phyloP scores from a whole-genome alignment of 116 monocot species.

The Cymodocea nodosa region DNA sequence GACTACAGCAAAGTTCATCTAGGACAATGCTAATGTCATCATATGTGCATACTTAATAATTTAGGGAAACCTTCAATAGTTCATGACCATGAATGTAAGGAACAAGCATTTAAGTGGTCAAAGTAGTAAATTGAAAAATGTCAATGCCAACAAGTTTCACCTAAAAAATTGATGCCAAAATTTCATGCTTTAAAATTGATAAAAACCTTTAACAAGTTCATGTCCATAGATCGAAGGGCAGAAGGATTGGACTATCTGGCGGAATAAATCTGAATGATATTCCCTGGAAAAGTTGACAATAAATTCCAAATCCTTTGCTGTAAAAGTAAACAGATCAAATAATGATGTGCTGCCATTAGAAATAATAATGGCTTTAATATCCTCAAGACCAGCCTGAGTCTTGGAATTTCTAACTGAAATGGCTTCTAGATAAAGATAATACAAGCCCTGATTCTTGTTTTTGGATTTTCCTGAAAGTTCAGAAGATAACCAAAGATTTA shows the following conservation, averaged over 20 bases:
- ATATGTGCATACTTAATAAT: no score
- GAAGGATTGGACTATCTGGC: slow-evolving; percentile 83
- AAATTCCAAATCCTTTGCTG: slow-evolving; percentile 80
- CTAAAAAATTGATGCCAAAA: no score
- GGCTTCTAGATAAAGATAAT: slow-evolving; percentile 90
- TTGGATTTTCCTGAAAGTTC: slow-evolving; percentile 75
- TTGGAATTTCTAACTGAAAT: slow-evolving; percentile 88
- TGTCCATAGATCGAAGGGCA: slow-evolving; percentile 99
- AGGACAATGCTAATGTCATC: no score
- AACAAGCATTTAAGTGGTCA: no score
- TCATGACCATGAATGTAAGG: no score
- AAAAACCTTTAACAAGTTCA: slow-evolving; percentile 93
- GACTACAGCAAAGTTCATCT: no score
- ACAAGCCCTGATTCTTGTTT: slow-evolving; percentile 79
- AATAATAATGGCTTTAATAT: slow-evolving; percentile 19
- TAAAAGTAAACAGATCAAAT: slow-evolving; percentile 60
- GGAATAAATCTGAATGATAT: slow-evolving; percentile 78
- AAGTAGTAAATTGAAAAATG: no score
- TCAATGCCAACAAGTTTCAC: no score
- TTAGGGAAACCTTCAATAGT: no score
- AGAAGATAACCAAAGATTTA: not conserved
- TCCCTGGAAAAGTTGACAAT: slow-evolving; percentile 81
- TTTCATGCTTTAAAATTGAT: not conserved
- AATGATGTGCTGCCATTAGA: slow-evolving; percentile 18
- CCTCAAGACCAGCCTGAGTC: slow-evolving; percentile 49